Percentiles rank a stretch among this genome's conserved stretches.
phyloP scores from a whole-genome alignment of 2,329 filamentous ascomycete species.

The Furcasterigmium sp. region DNA sequence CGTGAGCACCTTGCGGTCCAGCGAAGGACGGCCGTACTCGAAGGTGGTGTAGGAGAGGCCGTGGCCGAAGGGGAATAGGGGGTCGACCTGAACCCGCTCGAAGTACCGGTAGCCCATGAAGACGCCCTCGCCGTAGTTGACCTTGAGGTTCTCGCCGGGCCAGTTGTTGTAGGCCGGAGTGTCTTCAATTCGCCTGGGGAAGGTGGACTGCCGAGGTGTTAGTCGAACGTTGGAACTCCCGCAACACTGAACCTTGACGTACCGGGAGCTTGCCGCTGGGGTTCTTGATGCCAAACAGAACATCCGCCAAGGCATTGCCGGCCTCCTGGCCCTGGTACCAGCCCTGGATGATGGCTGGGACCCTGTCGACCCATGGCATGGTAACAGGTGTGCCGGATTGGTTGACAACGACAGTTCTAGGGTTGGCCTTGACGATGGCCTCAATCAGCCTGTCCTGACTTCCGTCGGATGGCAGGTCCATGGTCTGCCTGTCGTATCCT shows the following conservation, averaged over 20 bases:
- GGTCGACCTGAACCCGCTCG: constrained; percentile 53
- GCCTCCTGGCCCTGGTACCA: constrained; percentile 71
- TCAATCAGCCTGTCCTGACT: constrained; percentile 59
- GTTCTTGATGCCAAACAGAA: constrained; percentile 58
- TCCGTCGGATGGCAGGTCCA: constrained; percentile 59
- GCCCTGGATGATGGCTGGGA: constrained; percentile 66
- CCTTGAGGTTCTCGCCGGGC: constrained; percentile 64
- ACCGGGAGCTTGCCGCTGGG: constrained; percentile 66
- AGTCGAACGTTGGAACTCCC: not conserved
- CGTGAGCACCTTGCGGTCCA: constrained; percentile 35
- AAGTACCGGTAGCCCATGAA: constrained; percentile 72
- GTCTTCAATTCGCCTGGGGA: constrained; percentile 58
- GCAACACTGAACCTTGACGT: constrained; percentile 10
- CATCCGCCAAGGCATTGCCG: constrained; percentile 63
- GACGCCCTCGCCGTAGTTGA: constrained; percentile 67
- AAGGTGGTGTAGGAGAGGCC: constrained; percentile 71
- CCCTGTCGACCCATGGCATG: constrained; percentile 64
- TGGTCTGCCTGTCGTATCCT: constrained; percentile 67
- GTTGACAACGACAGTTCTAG: constrained; percentile 62
- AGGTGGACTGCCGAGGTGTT: constrained; percentile 54
- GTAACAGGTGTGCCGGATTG: constrained; percentile 64
- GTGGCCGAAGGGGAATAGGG: constrained; percentile 68
- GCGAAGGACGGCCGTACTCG: constrained; percentile 52
- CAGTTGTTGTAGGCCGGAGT: constrained; percentile 69
- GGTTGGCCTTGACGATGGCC: constrained; percentile 57